phyloP scores from a whole-genome alignment of 306 rosid species.

The Mimosa pudica region DNA sequence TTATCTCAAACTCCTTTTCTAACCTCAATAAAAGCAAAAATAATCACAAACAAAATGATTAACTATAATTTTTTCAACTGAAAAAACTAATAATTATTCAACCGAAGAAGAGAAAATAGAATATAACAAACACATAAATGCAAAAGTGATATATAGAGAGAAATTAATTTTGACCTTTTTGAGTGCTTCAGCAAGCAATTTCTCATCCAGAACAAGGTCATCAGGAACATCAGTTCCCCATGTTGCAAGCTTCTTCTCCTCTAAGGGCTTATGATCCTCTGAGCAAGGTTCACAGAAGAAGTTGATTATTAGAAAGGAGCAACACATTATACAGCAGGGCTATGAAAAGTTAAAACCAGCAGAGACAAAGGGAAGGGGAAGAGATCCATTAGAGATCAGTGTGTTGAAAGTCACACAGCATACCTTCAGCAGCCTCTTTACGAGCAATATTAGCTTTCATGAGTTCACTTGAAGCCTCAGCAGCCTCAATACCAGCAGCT shows the following conservation, averaged over 20 bases:
- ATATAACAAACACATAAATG: not conserved
- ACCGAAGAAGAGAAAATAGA: not conserved
- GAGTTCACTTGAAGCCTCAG: conserved; percentile 61
- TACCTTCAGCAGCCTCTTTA: conserved; percentile 58
- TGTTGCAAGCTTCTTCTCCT: conserved; percentile 38
- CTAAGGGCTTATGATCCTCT: conserved; percentile 26
- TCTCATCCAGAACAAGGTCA: conserved; percentile 36
- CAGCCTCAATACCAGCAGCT: conserved; percentile 61
- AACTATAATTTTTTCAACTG: not conserved
- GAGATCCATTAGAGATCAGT: not conserved
- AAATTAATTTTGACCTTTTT: conserved; percentile 29
- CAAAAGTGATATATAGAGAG: not conserved
- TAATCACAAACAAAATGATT: not conserved
- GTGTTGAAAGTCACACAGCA: not conserved
- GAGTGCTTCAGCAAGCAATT: conserved; percentile 37
- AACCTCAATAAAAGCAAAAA: conserved; percentile 4
- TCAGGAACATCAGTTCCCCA: conserved; percentile 43
- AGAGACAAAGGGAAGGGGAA: not conserved
- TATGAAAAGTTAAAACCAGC: not conserved
- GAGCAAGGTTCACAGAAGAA: not conserved
- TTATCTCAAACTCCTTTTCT: not conserved
- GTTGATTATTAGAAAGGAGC: not conserved
- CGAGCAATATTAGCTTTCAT: conserved; percentile 84
- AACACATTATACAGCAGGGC: not conserved
- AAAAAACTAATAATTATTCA: not conserved